Evolutionary conservation across 139 green algal genomes (phyloP), one percentile per base, ranked within the genome.

Genomic region (Asterochloris sp.): DNA sequence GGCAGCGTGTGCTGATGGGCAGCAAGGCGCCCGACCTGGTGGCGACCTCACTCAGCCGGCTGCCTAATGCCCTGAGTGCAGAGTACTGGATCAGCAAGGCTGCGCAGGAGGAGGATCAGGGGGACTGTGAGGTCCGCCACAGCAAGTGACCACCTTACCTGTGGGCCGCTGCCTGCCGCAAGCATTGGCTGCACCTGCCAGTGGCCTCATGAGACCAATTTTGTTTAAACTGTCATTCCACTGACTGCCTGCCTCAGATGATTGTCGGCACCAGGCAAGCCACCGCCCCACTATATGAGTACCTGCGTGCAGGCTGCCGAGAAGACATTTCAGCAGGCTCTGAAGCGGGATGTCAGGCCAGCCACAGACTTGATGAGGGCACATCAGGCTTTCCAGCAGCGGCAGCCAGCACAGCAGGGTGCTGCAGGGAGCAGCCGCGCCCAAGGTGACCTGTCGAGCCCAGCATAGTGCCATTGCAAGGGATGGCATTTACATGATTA

Each of bases 11-110:
- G 19, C 23, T 80, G 23, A n/a, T 62, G n/a, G 68, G 38, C 24
- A 69, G 60, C 12, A 68, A 54, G 24, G n/a, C 76, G 29, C 29
- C 12, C 68, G 76, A 80, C 26, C 38, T 83, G 24, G 73, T 83
- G 63, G 78, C 78, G 9, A 38, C 78, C 16, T 76, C 78, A 13
- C 75, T 88, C 13, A 47, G n/a, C 11, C 73, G 47, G 10, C 68
- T 88, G 54, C 85, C 85, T 19, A 88, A 82, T 67, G 80, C 80
- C 17, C 54, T 81, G 12, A 67, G 83, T 19, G 85, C 85, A 61
- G 81, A 83, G 6, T 85, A 78, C 76, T 88, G 85, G 85, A 17
- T 86, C 19, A 64, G 62, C 16, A 86, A 81, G 61, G 76, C 83
- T 16, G 54, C 29, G 13, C 27, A 26, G 27, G 26, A 83, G 47